Evolutionary conservation across 2,329 filamentous ascomycete genomes (phyloP), one percentile per base, ranked within the genome.

Genomic region (Penicillium sp.): DNA sequence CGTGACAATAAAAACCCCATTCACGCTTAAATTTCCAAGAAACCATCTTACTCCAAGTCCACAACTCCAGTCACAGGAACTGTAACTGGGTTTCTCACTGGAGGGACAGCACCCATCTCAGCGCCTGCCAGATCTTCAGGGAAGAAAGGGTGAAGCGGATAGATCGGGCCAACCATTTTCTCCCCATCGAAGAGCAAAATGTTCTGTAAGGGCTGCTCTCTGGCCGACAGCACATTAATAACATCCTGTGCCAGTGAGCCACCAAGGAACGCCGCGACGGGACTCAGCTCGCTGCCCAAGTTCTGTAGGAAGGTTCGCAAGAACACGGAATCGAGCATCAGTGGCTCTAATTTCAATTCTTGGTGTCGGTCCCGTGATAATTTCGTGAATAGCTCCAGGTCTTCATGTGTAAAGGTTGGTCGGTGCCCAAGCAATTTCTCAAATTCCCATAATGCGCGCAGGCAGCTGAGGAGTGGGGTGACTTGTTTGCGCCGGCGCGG

Each of bases 121-220:
- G 62, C 11, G 61, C 62, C 39, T 66, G 53, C 52, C 50, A 60
- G 54, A 34, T 67, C 66, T 1, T 69, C 63, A 6, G 73, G 68
- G 63, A 82, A 82, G 59, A 82, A 79, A 0, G 91, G 90, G 68
- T 95, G 90, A 40, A 97, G 79, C 2, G 91, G 83, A 70, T 94
- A 96, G 61, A 94, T 86, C 2, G 86, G 86, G 0, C 88, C 90
- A 60, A 89, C 84, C 73, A 90, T 89, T 43, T 81, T 83, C 63
- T 90, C 89, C 13, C 92, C 92, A 71, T 97, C 92, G 66, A 97
- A 96, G 18, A 97, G 79, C 46, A 96, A 83, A 71, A 96, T 85
- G 72, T 99, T 99, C 76, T 99, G 94, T 40, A 99, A 88, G 1
- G 94, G 94, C 73, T 97, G 94, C 76, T 97, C 92, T 39, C 89